These are phyloP conservation scores for Thozetella sp. DNA, from an alignment of 495 filamentous ascomycete species.

Conservation along the genomic window DNA sequence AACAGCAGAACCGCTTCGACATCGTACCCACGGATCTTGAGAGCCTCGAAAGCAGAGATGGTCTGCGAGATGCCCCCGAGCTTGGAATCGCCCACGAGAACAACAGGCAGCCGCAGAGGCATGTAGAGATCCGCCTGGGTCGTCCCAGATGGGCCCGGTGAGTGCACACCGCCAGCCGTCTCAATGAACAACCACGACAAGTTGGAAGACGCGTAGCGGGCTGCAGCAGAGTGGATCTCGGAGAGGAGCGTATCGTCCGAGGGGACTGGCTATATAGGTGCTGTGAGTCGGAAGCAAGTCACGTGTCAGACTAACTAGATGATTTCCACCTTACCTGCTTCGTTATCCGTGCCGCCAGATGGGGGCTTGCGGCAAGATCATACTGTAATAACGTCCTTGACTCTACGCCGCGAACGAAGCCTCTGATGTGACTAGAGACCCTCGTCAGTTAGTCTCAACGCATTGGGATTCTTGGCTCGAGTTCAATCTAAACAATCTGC, in stretches of 20 bases:
- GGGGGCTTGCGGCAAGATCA: slow-evolving; percentile 70
- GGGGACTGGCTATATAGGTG: slow-evolving; percentile 28
- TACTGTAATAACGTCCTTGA: slow-evolving; percentile 67
- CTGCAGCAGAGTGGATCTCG: slow-evolving; percentile 43
- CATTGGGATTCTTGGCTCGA: too few species aligned
- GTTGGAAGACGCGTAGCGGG: slow-evolving; percentile 40
- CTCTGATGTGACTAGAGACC: slow-evolving; percentile 54
- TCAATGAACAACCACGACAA: slow-evolving; percentile 61
- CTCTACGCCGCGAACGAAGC: slow-evolving; percentile 47
- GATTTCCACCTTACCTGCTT: slow-evolving; percentile 38
- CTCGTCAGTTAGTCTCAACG: too few species aligned
- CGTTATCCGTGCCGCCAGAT: slow-evolving; percentile 58
- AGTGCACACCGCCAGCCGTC: slow-evolving; percentile 77
- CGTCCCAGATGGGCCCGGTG: slow-evolving; percentile 70
- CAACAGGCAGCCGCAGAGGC: slow-evolving; percentile 68
- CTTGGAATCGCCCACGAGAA: slow-evolving; percentile 69
- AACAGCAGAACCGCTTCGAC: slow-evolving; percentile 68
- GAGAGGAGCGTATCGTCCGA: slow-evolving; percentile 47
- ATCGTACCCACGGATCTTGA: slow-evolving; percentile 74
- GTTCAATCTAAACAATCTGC: too few species aligned
- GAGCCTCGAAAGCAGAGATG: slow-evolving; percentile 74
- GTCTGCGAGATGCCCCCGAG: slow-evolving; percentile 76
- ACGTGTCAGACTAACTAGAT: too few species aligned
- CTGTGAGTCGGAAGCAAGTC: slow-evolving; percentile 9
- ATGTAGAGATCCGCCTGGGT: slow-evolving; percentile 76